phyloP scores from a whole-genome alignment of 805 yeast genomes.

The Lipomyces starkeyi region DNA sequence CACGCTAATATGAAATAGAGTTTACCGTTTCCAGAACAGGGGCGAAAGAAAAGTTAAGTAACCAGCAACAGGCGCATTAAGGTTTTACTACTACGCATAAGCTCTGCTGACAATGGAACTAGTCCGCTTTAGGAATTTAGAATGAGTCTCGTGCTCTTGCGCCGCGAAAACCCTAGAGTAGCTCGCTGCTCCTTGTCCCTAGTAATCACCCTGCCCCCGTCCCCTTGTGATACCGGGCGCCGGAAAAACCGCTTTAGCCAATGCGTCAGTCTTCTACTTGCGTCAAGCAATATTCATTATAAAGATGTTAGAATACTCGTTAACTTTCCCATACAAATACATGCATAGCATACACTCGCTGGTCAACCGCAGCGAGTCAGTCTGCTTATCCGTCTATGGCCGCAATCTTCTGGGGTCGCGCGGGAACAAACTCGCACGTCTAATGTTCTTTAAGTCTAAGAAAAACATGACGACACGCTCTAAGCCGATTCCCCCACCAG shows the following conservation, averaged over 20 bases:
- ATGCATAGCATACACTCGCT: no score
- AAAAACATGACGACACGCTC: slow-evolving; percentile 99
- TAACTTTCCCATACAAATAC: no score
- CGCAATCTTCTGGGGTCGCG: slow-evolving; percentile 95
- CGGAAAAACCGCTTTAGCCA: no score
- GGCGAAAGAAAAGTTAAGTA: neutral
- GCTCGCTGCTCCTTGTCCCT: no score
- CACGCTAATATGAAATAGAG: neutral
- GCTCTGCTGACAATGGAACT: no score
- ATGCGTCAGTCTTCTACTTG: neutral
- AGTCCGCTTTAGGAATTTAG: no score
- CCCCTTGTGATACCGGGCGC: no score
- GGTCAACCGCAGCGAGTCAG: neutral
- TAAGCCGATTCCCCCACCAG: slow-evolving; percentile 99
- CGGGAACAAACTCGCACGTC: slow-evolving; percentile 99
- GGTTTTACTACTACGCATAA: neutral
- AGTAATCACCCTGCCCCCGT: no score
- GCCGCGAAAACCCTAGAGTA: no score
- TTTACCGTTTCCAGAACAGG: neutral
- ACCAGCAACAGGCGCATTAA: neutral
- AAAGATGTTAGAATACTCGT: neutral
- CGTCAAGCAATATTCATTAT: neutral
- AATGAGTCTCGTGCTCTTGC: no score
- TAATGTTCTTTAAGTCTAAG: slow-evolving; percentile 94
- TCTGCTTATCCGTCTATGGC: slow-evolving; percentile 53